Conservation (phyloP, 1,139 yeast genomes). For the Blastobotrys serpentis region DNA sequence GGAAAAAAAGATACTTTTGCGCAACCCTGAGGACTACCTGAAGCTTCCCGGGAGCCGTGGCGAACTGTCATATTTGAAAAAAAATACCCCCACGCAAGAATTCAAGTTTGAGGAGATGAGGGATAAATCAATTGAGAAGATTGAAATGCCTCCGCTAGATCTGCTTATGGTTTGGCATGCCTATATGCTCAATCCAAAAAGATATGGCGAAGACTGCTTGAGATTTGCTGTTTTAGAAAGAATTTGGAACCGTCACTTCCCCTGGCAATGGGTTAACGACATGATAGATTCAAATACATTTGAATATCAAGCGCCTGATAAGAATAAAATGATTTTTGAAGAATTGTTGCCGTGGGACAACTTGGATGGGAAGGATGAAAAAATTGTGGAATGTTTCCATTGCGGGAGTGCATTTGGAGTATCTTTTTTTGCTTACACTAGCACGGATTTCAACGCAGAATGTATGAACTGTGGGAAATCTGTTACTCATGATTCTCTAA, state of each 20-base stretch:
- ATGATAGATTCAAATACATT: constrained; percentile 35
- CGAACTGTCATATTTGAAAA: not conserved
- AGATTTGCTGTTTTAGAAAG: constrained; percentile 31
- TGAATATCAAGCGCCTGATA: constrained; percentile 28
- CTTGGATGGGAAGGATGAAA: constrained; percentile 14
- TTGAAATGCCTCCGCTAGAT: not conserved
- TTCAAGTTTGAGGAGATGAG: too few relatives aligned
- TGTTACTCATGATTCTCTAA: constrained; percentile 13
- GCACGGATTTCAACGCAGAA: constrained; percentile 4
- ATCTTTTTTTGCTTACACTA: not conserved
- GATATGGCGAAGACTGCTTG: constrained; percentile 37
- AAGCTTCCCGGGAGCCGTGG: not conserved
- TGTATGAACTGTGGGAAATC: constrained; percentile 12
- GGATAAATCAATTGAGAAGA: not conserved
- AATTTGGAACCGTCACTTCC: constrained; percentile 37
- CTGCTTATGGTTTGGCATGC: constrained; percentile 5
- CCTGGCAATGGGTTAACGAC: constrained; percentile 32
- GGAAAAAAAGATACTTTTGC: constrained; percentile 12
- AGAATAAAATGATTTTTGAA: constrained; percentile 4
- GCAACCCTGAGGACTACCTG: not conserved
- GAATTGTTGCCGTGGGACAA: constrained; percentile 18
- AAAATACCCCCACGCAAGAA: not conserved
- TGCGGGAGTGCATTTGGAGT: not conserved
- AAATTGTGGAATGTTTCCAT: constrained; percentile 12
- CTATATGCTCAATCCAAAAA: constrained; percentile 14